Evolutionary conservation across 1,284 basidiomycete genomes (phyloP), one percentile per base, ranked within the genome.

Genomic region (Dichomitus squalens): DNA sequence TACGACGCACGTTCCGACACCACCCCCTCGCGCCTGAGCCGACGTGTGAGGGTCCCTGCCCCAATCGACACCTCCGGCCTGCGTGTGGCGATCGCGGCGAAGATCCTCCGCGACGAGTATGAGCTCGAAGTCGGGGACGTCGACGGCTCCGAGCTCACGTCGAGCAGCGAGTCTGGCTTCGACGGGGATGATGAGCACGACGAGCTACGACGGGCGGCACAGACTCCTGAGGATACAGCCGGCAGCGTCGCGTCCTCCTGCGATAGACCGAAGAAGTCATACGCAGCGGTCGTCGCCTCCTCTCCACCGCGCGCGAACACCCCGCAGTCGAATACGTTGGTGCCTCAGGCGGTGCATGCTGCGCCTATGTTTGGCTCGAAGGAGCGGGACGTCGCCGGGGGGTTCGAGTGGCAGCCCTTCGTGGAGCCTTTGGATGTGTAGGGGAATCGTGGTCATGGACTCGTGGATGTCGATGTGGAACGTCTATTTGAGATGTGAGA

Each of bases 121-220:
- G 56, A 56, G 25, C 40, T 60, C 20, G 56, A 60, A 49, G 39
- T 55, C 16, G 53, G 56, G 7, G 20, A 51, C 20, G 31, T 56
- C 43, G 52, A 58, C 8, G 55, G 46, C 8, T 52, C 52, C 11
- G 29, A 34, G 11, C 20, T 48, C 20, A 50, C 44, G 12, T 18
- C 39, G 31, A 53, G 44, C 36, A 43, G 23, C 27, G 59, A 54
- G 23, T 56, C 59, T 7, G 57, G 57, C 9, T 57, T 44, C 49
- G 61, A 63, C 16, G 57, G 56, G 34, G 61, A 63, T 34, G 57
- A 60, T 52, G 61, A 63, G 33, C 43, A 35, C 25, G 58, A 46
- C 29, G 7, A 4, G 8, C 12, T 47, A 4, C 44, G 31, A 11
- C 27, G 6, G n/a, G 9, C 18, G 29, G 23, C 18, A 29, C n/a